These are phyloP conservation scores for Amanita pallidorosea DNA, from an alignment of 768 basidiomycete genomes.

Conservation along the genomic window DNA sequence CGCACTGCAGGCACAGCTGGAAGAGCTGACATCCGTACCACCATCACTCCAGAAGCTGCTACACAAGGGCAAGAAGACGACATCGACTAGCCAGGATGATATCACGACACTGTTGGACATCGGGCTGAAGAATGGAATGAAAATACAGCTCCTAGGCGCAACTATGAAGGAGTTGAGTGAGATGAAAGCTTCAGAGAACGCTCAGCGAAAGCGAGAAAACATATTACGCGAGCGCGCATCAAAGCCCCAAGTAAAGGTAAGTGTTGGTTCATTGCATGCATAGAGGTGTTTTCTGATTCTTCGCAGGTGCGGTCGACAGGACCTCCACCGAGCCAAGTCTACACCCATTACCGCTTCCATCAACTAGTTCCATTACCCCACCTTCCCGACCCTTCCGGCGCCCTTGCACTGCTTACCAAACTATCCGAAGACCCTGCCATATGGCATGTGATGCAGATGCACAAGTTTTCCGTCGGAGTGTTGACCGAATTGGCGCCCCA, in stretches of 20 bases:
- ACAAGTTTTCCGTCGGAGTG: slow-evolving; percentile 56
- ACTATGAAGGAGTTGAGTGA: slow-evolving; percentile 47
- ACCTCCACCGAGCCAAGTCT: slow-evolving; percentile 14
- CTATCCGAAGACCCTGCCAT: slow-evolving; percentile 67
- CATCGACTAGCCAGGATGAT: slow-evolving; percentile 15
- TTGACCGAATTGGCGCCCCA: slow-evolving; percentile 75
- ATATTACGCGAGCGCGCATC: slow-evolving; percentile 50
- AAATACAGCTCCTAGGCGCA: slow-evolving; percentile 62
- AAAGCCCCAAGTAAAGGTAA: slow-evolving; percentile 49
- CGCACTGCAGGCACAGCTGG: slow-evolving; percentile 37
- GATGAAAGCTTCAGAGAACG: slow-evolving; percentile 44
- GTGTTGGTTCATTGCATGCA: slow-evolving; percentile 3
- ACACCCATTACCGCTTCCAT: slow-evolving; percentile 50
- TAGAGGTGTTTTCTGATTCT: not conserved
- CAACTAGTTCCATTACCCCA: slow-evolving; percentile 49
- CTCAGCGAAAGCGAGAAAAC: slow-evolving; percentile 43
- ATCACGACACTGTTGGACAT: slow-evolving; percentile 22
- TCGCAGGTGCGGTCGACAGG: slow-evolving; percentile 49
- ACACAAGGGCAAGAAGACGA: slow-evolving; percentile 55
- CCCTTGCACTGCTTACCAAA: slow-evolving; percentile 40
- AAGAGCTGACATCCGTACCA: slow-evolving; percentile 59
- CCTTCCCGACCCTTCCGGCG: slow-evolving; percentile 52
- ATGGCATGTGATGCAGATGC: slow-evolving; percentile 56
- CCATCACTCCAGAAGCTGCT: slow-evolving; percentile 60
- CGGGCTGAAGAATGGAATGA: slow-evolving; percentile 56